Evolutionary conservation across 2,329 filamentous ascomycete genomes (phyloP), one percentile per base, ranked within the genome.

Genomic region (Apiospora aurea): DNA sequence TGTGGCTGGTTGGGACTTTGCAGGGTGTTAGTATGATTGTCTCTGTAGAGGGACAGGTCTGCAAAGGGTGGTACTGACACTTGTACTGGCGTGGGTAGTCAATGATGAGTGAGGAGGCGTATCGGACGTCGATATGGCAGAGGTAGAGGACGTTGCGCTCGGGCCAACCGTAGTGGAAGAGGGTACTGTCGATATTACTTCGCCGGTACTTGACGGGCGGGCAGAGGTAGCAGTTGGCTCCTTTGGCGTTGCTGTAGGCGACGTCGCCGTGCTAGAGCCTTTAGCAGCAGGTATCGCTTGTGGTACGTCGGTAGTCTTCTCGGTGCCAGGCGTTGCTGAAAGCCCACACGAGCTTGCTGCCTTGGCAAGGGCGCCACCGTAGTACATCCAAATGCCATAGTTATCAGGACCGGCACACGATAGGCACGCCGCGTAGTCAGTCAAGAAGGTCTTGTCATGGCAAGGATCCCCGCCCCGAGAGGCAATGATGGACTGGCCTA

Each of bases 351-450:
- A 44, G 2, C 38, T 67, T 1, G 81, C 84, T 3, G 78, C 80
- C 21, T 67, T 75, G n/a, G 75, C 78, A 34, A 86, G 74, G 0
- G 79, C 78, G 57, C 72, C 75, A 14, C 84, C 80, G 73, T 87
- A 86, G 77, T 82, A 82, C 61, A 79, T 75, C 85, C 85, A 86
- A 75, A 86, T 85, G 71, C 83, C 78, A 71, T 80, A 79, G 61
- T 84, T 82, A 57, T 83, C 81, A 24, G 84, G 80, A 0, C 75
- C 76, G 0, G 76, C 69, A 74, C 85, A 86, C 61, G 80, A 75
- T 64, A 86, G 80, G 74, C 86, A 88, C 41, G 77, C 82, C 34
- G 83, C 76, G 77, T 86, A 83, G 73, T 83, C 79, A 18, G 77
- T 74, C 29, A 80, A 74, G 82, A 87, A 88, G 64, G 69, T 78